Evolutionary conservation across 257 asterid genomes (phyloP).

Genomic region (Solanum piurae): DNA sequence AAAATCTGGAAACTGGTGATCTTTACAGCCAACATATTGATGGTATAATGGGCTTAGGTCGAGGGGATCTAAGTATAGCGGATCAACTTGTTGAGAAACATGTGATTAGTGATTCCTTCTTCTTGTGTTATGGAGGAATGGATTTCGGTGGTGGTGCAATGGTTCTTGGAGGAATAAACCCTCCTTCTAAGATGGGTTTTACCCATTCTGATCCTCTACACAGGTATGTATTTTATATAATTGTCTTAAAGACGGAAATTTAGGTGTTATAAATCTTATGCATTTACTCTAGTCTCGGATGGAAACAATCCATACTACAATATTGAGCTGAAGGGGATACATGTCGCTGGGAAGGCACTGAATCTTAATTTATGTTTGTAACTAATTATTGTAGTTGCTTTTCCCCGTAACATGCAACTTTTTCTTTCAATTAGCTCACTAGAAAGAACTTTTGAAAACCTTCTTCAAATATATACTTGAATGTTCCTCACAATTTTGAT

Average conservation of each 20-base stretch:
- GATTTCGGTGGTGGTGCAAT: conserved; percentile 94
- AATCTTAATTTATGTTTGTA: conserved; percentile 11
- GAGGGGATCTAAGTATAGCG: neutral
- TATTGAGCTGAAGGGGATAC: conserved; percentile 83
- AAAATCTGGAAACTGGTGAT: no score
- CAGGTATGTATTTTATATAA: conserved; percentile 51
- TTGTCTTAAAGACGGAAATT: conserved; percentile 23
- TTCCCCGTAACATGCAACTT: neutral
- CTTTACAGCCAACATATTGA: no score
- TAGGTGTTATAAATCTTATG: conserved; percentile 74
- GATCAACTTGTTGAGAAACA: conserved; percentile 91
- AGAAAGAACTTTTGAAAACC: neutral
- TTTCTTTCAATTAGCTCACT: neutral
- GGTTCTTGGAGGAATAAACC: conserved; percentile 86
- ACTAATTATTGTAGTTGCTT: neutral
- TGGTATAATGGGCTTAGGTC: no score
- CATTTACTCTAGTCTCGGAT: conserved; percentile 99
- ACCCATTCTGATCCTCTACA: conserved; percentile 72
- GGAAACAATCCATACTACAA: conserved; percentile 99
- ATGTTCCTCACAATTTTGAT: neutral
- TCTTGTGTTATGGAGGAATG: conserved; percentile 95
- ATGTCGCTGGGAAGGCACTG: conserved; percentile 87
- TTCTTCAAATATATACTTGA: no score
- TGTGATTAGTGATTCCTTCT: conserved; percentile 14
- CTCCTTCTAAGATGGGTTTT: conserved; percentile 73